Conservation (phyloP, 345 rosid genomes). For the Eucalyptus grandis region DNA sequence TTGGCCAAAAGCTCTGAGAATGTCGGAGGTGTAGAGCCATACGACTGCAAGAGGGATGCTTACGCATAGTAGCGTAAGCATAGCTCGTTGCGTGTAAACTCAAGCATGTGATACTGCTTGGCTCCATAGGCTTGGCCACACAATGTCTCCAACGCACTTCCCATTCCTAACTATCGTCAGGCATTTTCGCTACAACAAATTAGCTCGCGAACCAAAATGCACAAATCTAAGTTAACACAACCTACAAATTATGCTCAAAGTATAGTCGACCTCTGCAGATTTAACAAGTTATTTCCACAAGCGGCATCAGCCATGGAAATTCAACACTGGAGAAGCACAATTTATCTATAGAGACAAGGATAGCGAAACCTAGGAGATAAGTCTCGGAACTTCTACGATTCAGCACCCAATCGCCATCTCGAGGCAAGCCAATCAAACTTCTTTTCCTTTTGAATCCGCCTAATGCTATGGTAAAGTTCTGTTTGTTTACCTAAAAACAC, state of each 20-base stretch:
- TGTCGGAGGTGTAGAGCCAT: slow-evolving; percentile 31
- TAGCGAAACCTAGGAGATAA: neutral
- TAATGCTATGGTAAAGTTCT: neutral
- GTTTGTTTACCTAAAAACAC: neutral
- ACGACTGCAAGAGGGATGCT: slow-evolving; percentile 42
- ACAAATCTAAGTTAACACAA: neutral
- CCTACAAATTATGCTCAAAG: neutral
- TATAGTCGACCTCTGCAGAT: neutral
- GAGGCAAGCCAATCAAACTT: neutral
- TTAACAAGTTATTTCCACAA: neutral
- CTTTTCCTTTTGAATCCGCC: neutral
- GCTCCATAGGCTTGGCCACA: slow-evolving; percentile 76
- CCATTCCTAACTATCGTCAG: neutral
- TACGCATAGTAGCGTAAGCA: slow-evolving; percentile 27
- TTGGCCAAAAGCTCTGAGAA: slow-evolving; percentile 38
- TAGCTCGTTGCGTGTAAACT: slow-evolving; percentile 55
- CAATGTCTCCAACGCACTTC: slow-evolving; percentile 44
- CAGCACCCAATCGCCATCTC: neutral
- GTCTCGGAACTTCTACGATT: neutral
- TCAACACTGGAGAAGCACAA: neutral
- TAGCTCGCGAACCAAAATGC: neutral
- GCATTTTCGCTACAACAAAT: neutral
- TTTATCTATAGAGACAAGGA: neutral
- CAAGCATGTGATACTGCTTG: slow-evolving; percentile 52
- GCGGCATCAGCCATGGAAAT: neutral